Evolutionary conservation across 2,329 filamentous ascomycete genomes (phyloP).

Genomic region (Stagonosporopsis chrysanthemi): DNA sequence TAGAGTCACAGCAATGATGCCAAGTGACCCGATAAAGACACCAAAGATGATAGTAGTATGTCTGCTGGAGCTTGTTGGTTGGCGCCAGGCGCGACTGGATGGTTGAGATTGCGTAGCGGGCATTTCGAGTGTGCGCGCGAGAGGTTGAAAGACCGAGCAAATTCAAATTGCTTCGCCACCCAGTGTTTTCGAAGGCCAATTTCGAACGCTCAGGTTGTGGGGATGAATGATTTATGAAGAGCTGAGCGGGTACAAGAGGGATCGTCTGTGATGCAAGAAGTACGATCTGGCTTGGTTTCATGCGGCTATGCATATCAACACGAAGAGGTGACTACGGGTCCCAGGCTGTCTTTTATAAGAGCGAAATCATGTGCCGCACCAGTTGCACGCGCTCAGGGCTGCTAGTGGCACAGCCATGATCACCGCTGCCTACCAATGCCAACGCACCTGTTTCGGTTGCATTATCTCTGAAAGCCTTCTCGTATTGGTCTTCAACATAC

Average conservation of each 20-base stretch:
- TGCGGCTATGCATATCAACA: background rate
- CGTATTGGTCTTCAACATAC: background rate
- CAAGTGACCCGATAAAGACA: constrained; percentile 12
- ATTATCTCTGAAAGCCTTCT: background rate
- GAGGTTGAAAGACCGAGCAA: background rate
- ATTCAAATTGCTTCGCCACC: background rate
- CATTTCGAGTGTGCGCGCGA: constrained; percentile 3
- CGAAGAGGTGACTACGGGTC: background rate
- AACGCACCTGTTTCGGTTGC: background rate
- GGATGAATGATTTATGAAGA: constrained; percentile 9
- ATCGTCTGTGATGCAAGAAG: constrained; percentile 7
- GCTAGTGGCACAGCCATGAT: background rate
- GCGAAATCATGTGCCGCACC: background rate
- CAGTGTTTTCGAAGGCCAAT: background rate
- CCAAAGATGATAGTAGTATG: constrained; percentile 18
- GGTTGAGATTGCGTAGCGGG: constrained; percentile 7
- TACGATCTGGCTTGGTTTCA: background rate
- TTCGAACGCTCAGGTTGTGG: background rate
- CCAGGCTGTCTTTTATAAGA: background rate
- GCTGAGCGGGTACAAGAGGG: background rate
- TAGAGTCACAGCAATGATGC: constrained; percentile 1
- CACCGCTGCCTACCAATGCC: background rate
- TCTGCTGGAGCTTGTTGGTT: constrained; percentile 3
- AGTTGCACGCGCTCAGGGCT: background rate
- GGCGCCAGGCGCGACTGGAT: background rate